Conservation (phyloP, 306 rosid species). For the Castanopsis chinensis region DNA sequence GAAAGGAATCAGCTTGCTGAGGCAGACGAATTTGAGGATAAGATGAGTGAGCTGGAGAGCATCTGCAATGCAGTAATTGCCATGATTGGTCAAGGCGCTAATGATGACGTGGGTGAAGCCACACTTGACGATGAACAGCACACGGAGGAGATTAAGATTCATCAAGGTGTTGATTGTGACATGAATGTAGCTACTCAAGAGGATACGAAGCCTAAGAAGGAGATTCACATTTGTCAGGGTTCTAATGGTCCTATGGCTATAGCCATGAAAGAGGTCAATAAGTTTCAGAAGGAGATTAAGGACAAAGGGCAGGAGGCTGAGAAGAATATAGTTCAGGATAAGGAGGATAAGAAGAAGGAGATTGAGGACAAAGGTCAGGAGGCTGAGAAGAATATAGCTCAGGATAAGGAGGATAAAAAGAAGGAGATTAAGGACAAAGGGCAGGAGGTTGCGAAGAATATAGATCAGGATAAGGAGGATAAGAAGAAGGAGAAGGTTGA, state of each 20-base stretch:
- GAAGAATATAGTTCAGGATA: no score
- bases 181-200: no score
- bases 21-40: constrained; percentile 43
- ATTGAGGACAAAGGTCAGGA: neutral
- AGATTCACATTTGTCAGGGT: no score
- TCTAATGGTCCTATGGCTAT: no score
- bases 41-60: constrained; percentile 49
- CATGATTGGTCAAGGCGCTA: constrained; percentile 46
- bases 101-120: constrained; percentile 35
- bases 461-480: neutral
- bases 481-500: constrained; percentile 1
- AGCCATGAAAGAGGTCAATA: no score
- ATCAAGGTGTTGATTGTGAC: no score
- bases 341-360: neutral
- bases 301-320: no score
- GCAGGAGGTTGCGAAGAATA: neutral
- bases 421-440: neutral
- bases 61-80: constrained; percentile 53
- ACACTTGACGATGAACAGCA: no score
- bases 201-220: no score
- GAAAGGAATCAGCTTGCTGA: constrained; percentile 49
- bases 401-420: neutral
- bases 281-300: no score
- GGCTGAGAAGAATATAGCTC: neutral
- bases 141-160: no score